Conservation (phyloP, 495 filamentous ascomycete genomes). For the Lasiosphaeria miniovina region DNA sequence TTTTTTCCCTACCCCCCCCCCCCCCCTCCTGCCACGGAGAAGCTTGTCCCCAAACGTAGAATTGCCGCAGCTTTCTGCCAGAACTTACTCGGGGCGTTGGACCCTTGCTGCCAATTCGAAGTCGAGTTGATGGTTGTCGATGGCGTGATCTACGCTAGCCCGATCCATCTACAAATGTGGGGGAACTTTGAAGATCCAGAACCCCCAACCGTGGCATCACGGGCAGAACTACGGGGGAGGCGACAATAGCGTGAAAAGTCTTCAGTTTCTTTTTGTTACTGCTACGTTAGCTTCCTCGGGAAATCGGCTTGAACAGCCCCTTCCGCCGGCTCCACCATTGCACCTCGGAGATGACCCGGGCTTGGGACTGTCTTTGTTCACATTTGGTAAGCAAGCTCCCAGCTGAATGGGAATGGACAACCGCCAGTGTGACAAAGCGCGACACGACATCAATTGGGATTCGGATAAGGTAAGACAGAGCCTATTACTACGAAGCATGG, state of each 20-base stretch:
- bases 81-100: constrained; percentile 10
- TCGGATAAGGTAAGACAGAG: too few species aligned
- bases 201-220: neutral
- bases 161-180: constrained; percentile 3
- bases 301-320: neutral
- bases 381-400: too few species aligned
- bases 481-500: too few species aligned
- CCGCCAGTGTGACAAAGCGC: too few species aligned
- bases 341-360: too few species aligned
- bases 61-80: constrained; percentile 7
- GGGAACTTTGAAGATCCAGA: neutral
- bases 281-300: neutral
- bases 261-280: neutral
- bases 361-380: too few species aligned
- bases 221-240: neutral
- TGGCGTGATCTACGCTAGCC: constrained; percentile 31
- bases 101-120: constrained; percentile 18
- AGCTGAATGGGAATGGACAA: too few species aligned
- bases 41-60: neutral
- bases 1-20: too few species aligned
- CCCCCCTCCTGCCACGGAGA: neutral
- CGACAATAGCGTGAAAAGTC: neutral
- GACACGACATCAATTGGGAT: too few species aligned
- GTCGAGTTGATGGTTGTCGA: constrained; percentile 22
- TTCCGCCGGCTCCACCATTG: too few species aligned